Base-by-base conservation (phyloP, 2,329 filamentous ascomycete species). In the Cladosporium sp. region DNA sequence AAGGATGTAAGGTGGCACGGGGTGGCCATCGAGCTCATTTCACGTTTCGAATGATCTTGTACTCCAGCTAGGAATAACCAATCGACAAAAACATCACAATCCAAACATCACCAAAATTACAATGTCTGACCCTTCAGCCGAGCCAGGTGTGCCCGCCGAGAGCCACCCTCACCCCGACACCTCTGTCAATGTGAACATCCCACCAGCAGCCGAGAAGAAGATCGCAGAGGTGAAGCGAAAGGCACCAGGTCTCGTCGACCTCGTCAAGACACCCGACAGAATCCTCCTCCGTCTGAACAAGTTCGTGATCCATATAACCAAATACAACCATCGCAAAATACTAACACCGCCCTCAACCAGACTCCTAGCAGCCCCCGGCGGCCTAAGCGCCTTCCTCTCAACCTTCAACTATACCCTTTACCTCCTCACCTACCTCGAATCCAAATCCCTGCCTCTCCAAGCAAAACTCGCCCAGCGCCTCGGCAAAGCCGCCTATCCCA, bases 401-500 rank as follows among this genome's bases (percentile, higher is more conserved):
- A 81, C 79, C 56, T 76, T 81, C 74, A 82, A 81, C 73, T 81
- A 81, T 73, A 76, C 76, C 60, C 76, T 81, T 69, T 81, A 81
- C 72, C 75, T 81, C 63, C 75, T 81, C 68, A 76, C 79, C 43
- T 79, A 80, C 72, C 72, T 79, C 51, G 77, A 80, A 64, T 73
- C 78, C 16, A 79, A 78, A 64, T 75, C 76, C 4, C 71, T 74
- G 14, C 70, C 77, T 36, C 67, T 80, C 49, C 70, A 74, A 51
- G 71, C 69, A 60, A 72, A 78, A 39, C 70, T 80, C 56, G 71
- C 72, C 23, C 71, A 76, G 28, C 68, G 79, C 56, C 73, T 76
- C 43, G 73, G 73, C 57, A 72, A 71, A 64, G 67, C 72, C 51
- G 67, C 71, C 28, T 70, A 74, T 30, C 34, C 67, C 14, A 71